phyloP scores from a whole-genome alignment of 1,284 basidiomycete genomes.

The Apiotrichum akiyoshidainum region DNA sequence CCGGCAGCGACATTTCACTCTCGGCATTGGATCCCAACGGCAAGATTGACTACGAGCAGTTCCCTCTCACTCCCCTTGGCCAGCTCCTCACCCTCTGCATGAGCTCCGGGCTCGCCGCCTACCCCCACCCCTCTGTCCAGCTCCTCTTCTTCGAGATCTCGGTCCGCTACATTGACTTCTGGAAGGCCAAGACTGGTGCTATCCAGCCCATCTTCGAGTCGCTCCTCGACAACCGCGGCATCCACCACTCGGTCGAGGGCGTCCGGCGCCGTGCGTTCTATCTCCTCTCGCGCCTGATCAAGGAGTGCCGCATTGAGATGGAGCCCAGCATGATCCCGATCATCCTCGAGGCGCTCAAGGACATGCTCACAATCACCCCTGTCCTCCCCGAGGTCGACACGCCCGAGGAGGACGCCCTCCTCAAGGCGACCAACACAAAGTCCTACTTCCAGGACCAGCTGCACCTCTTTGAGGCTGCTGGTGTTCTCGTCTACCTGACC shows the following conservation, averaged over 20 bases:
- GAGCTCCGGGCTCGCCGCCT: constrained; percentile 74
- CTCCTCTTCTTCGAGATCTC: constrained; percentile 93
- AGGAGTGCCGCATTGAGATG: constrained; percentile 76
- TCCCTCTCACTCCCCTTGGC: constrained; percentile 84
- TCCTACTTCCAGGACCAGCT: constrained; percentile 81
- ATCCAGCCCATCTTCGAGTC: constrained; percentile 82
- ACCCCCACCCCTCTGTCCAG: constrained; percentile 81
- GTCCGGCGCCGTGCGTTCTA: constrained; percentile 84
- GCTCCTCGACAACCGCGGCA: constrained; percentile 78
- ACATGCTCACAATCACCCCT: constrained; percentile 54
- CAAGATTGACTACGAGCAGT: constrained; percentile 76
- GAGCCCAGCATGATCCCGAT: constrained; percentile 67
- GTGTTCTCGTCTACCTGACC: constrained; percentile 72
- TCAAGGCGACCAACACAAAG: constrained; percentile 69
- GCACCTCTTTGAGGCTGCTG: constrained; percentile 90
- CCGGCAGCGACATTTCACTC: background rate
- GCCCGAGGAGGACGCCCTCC: constrained; percentile 58
- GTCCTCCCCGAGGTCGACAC: constrained; percentile 53
- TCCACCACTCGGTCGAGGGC: constrained; percentile 72
- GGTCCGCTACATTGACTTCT: constrained; percentile 91
- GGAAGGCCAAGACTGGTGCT: constrained; percentile 83
- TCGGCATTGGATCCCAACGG: constrained; percentile 33
- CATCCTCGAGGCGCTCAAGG: constrained; percentile 70
- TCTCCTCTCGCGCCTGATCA: constrained; percentile 89
- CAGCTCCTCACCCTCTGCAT: constrained; percentile 83